Percentiles rank a stretch among this genome's conserved stretches.
These are phyloP conservation scores for Desmodesmus armatus DNA, from an alignment of 139 green algal genomes.

Conservation along the genomic window DNA sequence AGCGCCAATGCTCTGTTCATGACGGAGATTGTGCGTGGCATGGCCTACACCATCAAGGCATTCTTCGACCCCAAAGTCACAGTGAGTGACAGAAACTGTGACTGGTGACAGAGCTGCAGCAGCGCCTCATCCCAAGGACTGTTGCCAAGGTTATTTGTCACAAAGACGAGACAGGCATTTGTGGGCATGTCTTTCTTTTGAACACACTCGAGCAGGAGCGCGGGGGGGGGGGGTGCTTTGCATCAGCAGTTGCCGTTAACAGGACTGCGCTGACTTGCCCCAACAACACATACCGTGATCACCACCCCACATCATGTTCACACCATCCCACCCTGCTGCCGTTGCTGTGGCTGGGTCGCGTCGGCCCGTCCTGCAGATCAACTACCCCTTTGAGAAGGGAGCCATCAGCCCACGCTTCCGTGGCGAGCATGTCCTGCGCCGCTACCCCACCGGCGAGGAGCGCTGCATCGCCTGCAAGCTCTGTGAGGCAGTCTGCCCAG, in stretches of 20 bases:
- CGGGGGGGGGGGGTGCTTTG: too few relatives aligned
- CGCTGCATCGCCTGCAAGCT: conserved; percentile 99
- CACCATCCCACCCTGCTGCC: neutral
- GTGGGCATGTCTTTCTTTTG: too few relatives aligned
- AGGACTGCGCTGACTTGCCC: too few relatives aligned
- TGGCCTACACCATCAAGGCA: conserved; percentile 93
- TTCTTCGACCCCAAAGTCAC: conserved; percentile 99
- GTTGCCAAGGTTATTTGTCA: too few relatives aligned
- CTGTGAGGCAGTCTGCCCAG: conserved; percentile 92
- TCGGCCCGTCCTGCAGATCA: conserved; percentile 92
- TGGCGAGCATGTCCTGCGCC: conserved; percentile 97
- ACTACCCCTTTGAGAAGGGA: conserved; percentile 99
- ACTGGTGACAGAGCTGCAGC: too few relatives aligned
- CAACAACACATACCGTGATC: too few relatives aligned
- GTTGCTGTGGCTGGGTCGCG: neutral
- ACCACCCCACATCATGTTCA: neutral
- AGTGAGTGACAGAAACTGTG: conserved; percentile 69
- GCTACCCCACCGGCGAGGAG: conserved; percentile 99
- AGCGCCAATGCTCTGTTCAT: conserved; percentile 95
- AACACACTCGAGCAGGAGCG: too few relatives aligned
- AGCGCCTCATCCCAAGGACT: too few relatives aligned
- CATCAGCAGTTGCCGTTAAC: too few relatives aligned
- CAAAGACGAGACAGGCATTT: too few relatives aligned
- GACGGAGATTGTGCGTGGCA: conserved; percentile 94
- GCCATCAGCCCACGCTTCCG: conserved; percentile 94